Evolutionary conservation across 1,284 basidiomycete genomes (phyloP).

Genomic region (Leccinum pallidistipes): DNA sequence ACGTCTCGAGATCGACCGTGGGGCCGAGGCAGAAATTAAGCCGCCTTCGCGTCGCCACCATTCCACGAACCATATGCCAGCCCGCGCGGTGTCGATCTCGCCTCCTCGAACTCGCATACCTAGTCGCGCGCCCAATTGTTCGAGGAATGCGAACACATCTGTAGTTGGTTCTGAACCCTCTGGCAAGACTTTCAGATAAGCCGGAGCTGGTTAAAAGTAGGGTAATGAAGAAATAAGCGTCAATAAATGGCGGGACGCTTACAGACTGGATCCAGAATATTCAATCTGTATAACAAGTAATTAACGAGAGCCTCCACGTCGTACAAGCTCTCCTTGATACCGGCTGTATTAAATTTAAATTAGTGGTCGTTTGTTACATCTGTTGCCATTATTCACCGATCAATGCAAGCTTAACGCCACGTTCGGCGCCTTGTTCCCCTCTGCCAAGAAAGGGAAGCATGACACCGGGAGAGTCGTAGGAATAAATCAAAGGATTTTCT

Average conservation of each 20-base stretch:
- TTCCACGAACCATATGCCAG: conserved; percentile 77
- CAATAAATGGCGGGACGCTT: conserved; percentile 33
- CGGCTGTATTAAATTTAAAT: conserved; percentile 54
- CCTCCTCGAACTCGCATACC: conserved; percentile 83
- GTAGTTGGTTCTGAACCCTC: conserved; percentile 53
- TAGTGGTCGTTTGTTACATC: not conserved
- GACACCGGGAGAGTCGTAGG: conserved; percentile 94
- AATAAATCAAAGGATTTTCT: conserved; percentile 82
- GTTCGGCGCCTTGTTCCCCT: conserved; percentile 82
- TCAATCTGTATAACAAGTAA: conserved; percentile 88
- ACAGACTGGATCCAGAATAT: conserved; percentile 74
- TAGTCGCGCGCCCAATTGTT: conserved; percentile 68
- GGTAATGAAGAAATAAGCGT: not conserved
- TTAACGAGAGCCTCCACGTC: conserved; percentile 82
- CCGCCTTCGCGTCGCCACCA: conserved; percentile 84
- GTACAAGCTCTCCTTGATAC: conserved; percentile 93
- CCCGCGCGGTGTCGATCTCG: conserved; percentile 64
- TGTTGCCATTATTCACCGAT: conserved; percentile 61
- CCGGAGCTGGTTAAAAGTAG: conserved; percentile 47
- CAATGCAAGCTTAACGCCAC: conserved; percentile 90
- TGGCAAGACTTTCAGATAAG: conserved; percentile 67
- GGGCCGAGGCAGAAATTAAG: conserved; percentile 47
- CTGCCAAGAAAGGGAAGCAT: conserved; percentile 96
- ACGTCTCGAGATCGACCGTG: conserved; percentile 28
- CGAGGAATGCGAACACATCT: conserved; percentile 65